A percentile compares a stretch with the other conserved stretches of the same genome.
These are phyloP conservation scores for Puccinellia tenuiflora DNA, from an alignment of 176 grass and related monocot species.

Conservation along the genomic window DNA sequence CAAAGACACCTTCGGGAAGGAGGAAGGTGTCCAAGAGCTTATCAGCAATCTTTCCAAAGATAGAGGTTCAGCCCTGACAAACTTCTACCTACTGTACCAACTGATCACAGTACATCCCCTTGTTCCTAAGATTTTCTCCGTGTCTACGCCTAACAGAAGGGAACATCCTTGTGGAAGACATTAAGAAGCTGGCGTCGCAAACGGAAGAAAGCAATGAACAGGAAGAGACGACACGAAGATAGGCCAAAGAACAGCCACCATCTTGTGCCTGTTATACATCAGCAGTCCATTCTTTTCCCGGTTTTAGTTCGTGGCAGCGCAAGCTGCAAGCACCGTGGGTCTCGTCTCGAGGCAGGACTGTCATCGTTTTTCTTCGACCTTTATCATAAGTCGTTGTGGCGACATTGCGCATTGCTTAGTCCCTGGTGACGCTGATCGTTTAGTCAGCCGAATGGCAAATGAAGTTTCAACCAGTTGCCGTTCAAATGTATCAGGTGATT, in stretches of 20 bases:
- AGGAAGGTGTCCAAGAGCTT: conserved; percentile 70
- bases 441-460: conserved; percentile 10
- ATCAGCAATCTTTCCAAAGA: conserved; percentile 93
- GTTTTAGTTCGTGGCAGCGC: not conserved
- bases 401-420: not conserved
- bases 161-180: conserved; percentile 97
- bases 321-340: not conserved
- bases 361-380: conserved; percentile 6
- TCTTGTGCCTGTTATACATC: not conserved
- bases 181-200: conserved; percentile 70
- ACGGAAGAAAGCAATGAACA: conserved; percentile 40
- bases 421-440: not conserved
- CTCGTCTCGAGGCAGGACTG: not conserved
- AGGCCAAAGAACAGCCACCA: not conserved
- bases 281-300: not conserved
- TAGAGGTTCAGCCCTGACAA: conserved; percentile 40
- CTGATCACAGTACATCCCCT: not conserved
- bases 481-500: conserved; percentile 3
- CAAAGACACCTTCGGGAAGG: conserved; percentile 70
- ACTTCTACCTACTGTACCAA: not conserved
- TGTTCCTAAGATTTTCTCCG: conserved; percentile 5
- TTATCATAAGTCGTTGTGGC: not conserved
- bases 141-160: conserved; percentile 54
- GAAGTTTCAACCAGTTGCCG: not conserved
- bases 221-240: conserved; percentile 22